A percentile compares a stretch with the other conserved stretches of the same genome.
phyloP scores from a whole-genome alignment of 2,329 filamentous ascomycete genomes.

The Nannizziopsis barbatae region DNA sequence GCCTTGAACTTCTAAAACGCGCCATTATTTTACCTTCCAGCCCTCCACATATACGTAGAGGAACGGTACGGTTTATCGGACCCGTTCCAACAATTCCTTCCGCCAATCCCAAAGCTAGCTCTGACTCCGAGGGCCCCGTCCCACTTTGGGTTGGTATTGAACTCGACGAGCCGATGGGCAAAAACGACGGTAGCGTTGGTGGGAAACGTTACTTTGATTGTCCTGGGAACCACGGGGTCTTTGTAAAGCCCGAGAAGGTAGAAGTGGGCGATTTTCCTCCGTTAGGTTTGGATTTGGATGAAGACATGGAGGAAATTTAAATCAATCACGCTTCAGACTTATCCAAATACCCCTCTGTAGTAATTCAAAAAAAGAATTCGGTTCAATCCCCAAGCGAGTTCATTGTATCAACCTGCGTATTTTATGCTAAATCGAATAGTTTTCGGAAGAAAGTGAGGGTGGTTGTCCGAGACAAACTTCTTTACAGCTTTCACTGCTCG shows the following conservation, averaged over 20 bases:
- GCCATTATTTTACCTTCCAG: constrained; percentile 36
- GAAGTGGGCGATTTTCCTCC: constrained; percentile 50
- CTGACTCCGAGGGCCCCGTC: constrained; percentile 15
- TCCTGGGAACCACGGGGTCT: constrained; percentile 45
- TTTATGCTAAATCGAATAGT: no score
- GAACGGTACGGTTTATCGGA: constrained; percentile 34
- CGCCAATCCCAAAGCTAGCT: constrained; percentile 10
- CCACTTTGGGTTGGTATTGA: constrained; percentile 48
- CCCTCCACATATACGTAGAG: constrained; percentile 35
- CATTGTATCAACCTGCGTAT: no score
- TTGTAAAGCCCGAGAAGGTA: constrained; percentile 52
- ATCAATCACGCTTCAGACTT: background rate
- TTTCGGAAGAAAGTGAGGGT: no score
- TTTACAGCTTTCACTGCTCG: no score
- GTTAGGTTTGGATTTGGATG: constrained; percentile 41
- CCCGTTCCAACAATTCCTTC: constrained; percentile 32
- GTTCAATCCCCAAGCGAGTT: background rate
- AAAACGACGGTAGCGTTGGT: constrained; percentile 49
- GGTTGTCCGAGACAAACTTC: no score
- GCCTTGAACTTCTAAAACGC: constrained; percentile 35
- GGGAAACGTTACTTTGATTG: constrained; percentile 46
- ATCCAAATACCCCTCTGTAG: background rate
- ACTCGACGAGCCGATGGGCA: constrained; percentile 54
- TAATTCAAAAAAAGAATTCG: background rate
- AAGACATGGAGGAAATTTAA: constrained; percentile 47